Evolutionary conservation across 306 rosid genomes (phyloP), one percentile per base, ranked within the genome.

Genomic region (Ormosia emarginata): DNA sequence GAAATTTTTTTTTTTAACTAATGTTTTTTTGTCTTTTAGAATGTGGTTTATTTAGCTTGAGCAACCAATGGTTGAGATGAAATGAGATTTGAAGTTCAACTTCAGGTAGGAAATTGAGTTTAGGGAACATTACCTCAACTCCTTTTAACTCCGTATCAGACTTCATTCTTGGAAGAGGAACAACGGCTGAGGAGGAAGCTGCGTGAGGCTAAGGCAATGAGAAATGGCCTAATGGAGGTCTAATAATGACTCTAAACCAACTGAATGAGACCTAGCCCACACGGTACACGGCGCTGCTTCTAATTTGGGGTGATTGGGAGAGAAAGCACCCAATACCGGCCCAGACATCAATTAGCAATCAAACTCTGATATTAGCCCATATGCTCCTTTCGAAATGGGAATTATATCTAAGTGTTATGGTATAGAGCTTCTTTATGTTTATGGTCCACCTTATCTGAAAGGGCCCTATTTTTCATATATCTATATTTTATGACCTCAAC

Each of bases 391-490:
- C 56, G 4, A 64, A 64, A 73, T 73, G 24, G 41, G 69, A 75
- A 71, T 52, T 8, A 52, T 59, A 75, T 33, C 33, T 53, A 41
- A 15, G 12, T 33, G 58, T 65, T 82, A 75, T 34, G 36, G 41
- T 52, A 58, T 24, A 46, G 44, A 47, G 52, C 40, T 3, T 62
- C 24, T 1, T 32, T 77, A 63, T 71, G 74, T 37, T 36, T 57
- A 77, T 53, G 58, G 50, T 34, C 77, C 82, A 84, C 77, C 84
- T 67, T 81, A 53, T 41, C 64, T 57, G 65, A 80, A 71, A 64
- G 6, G 6, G 30, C 55, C 33, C 18, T 30, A 29, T 14, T 11
- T 15, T 13, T 10, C 24, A n/a, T 61, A 7, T 39, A 11, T 32
- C 30, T 24, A 13, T 53, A 43, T 43, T 44, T 75, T 41, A 4